Base-by-base conservation (phyloP, 2,329 filamentous ascomycete genomes). In the Aspergillus pseudoviridinutans region DNA sequence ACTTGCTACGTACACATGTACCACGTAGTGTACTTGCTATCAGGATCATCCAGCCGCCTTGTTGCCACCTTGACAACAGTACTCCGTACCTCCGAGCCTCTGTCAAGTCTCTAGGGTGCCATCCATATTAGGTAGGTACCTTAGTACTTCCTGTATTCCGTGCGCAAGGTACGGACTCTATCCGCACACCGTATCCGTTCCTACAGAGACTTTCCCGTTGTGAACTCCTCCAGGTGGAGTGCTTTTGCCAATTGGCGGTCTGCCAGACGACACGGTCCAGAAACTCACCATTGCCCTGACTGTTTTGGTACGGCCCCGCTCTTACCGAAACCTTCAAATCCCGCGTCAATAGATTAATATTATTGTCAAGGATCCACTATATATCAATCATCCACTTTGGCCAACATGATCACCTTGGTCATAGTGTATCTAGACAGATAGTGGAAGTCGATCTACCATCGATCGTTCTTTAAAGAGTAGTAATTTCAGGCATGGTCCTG, bases 231-330 rank as follows among this genome's bases (percentile, higher is more conserved):
- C 24, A 50, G 53, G 47, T 54, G 51, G 50, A 57, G 49, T 54
- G 54, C 57, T 54, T 57, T 54, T 44, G 53, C 50, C 59, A 59
- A 61, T 57, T 61, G 57, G 59, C 58, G 47, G 50, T 38, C 54
- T 58, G 56, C 35, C 35, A 53, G 51, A 56, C 56, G 32, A 24
- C 35, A 47, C 35, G 24, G 55, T 51, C 29, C 51, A 46, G 17
- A 9, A 17, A 29, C 28, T 29, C 28, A 12, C 10, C 28, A 7
- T 25, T 14, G 47, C 29, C 27, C 35, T 44, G 32, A 42, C 25
- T 25, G 22, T 51, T 46, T 50, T 47, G 24, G 24, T 29, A 3
- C 25, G 53, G 42, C 50, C 42, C 42, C 42, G 42, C 42, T 46
- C n/a, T 46, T 46, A 46, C 42, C 42, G 42, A 46, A 46, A 46